Percentiles rank a stretch among this genome's conserved stretches.
These are phyloP conservation scores for Vigna angularis DNA, from an alignment of 306 rosid genomes.

Conservation along the genomic window DNA sequence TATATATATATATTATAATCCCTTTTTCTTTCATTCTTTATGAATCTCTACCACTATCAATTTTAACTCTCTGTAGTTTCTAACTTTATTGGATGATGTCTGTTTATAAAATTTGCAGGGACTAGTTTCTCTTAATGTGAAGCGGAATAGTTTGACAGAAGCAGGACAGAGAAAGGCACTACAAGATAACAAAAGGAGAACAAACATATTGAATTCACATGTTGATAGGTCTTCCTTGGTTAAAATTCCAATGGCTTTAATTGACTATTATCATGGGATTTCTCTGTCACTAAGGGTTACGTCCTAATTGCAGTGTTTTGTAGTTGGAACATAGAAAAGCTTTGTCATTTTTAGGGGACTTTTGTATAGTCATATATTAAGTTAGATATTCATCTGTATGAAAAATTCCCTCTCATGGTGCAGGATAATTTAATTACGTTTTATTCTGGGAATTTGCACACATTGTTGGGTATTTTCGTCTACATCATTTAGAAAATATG, in stretches of 20 bases:
- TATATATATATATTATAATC: not conserved
- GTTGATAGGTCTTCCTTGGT: constrained; percentile 35
- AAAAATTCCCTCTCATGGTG: constrained; percentile 3
- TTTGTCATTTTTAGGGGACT: constrained; percentile 23
- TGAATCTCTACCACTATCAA: not conserved
- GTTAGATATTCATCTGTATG: constrained; percentile 36
- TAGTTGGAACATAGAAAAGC: constrained; percentile 11
- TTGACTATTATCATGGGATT: constrained; percentile 31
- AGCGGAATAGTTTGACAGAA: too few relatives aligned
- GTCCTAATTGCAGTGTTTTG: constrained; percentile 44
- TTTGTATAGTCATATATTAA: constrained; percentile 34
- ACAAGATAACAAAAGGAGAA: constrained; percentile 35
- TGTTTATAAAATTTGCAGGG: not conserved
- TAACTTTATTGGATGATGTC: constrained; percentile 31
- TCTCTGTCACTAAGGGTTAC: constrained; percentile 32
- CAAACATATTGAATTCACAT: constrained; percentile 20
- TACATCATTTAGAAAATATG: not conserved
- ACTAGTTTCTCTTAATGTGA: too few relatives aligned
- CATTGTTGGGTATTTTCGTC: not conserved
- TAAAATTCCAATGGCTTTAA: constrained; percentile 27
- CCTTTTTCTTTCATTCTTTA: constrained; percentile 15
- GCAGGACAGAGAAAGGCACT: constrained; percentile 3
- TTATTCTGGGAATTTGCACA: not conserved
- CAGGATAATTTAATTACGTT: constrained; percentile 18
- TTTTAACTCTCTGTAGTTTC: constrained; percentile 24